Percentiles rank a stretch among this genome's conserved stretches.
phyloP scores from a whole-genome alignment of 768 basidiomycete species.

The Pisolithus sp. region DNA sequence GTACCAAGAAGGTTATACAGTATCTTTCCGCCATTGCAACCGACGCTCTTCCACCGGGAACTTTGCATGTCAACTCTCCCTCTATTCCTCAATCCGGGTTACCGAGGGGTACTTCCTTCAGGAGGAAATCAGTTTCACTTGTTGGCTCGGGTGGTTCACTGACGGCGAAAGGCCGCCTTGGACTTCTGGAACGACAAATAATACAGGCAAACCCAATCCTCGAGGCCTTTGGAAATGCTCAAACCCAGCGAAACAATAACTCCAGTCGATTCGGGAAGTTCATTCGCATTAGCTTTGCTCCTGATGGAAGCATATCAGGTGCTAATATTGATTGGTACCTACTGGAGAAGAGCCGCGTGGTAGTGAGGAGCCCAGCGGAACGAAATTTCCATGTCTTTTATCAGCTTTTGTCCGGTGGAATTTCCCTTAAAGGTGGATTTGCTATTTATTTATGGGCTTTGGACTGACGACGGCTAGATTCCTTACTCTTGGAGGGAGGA shows the following conservation, averaged over 20 bases:
- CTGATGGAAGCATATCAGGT: conserved; percentile 90
- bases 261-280: conserved; percentile 99
- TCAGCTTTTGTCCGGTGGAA: conserved; percentile 78
- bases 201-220: conserved; percentile 96
- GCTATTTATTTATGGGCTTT: background rate
- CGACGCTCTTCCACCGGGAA: conserved; percentile 52
- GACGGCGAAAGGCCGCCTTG: conserved; percentile 68
- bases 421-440: conserved; percentile 57
- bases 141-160: conserved; percentile 39
- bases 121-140: conserved; percentile 47
- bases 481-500: conserved; percentile 64
- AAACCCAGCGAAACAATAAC: conserved; percentile 97
- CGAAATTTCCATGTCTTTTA: conserved; percentile 97
- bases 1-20: conserved; percentile 98
- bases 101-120: conserved; percentile 58
- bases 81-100: conserved; percentile 60
- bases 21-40: conserved; percentile 97
- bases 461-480: conserved; percentile 39
- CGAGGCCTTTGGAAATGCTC: conserved; percentile 97
- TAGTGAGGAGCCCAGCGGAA: conserved; percentile 81
- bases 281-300: conserved; percentile 89
- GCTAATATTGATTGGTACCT: conserved; percentile 99
- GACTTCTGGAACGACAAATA: conserved; percentile 91
- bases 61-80: conserved; percentile 63
- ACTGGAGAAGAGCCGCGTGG: conserved; percentile 94